Conservation (phyloP, 768 basidiomycete species). For the Mycena chlorophos region DNA sequence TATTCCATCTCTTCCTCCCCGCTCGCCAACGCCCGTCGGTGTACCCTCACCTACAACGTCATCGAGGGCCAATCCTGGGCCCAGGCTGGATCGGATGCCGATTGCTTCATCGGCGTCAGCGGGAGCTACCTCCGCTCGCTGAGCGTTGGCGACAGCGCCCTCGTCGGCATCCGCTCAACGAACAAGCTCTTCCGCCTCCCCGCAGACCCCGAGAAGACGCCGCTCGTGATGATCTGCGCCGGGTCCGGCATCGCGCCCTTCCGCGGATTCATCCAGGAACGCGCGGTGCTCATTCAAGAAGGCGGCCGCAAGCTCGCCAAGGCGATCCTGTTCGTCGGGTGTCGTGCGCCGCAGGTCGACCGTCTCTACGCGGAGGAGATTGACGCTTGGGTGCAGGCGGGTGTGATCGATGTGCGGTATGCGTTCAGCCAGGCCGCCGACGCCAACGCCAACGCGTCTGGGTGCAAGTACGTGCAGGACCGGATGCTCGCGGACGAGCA, state of each 20-base stretch:
- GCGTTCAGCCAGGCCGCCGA: neutral
- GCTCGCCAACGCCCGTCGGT: conserved; percentile 39
- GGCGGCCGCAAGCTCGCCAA: conserved; percentile 38
- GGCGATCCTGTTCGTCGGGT: conserved; percentile 48
- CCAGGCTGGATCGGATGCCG: conserved; percentile 21
- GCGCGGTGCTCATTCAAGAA: conserved; percentile 38
- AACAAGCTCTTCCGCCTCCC: conserved; percentile 42
- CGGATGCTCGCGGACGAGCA: neutral
- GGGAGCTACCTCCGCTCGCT: conserved; percentile 44
- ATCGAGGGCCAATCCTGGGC: conserved; percentile 37
- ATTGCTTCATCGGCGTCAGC: conserved; percentile 44
- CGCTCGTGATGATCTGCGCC: conserved; percentile 40
- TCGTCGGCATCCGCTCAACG: conserved; percentile 41
- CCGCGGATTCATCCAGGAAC: conserved; percentile 51
- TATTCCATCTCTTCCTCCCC: conserved; percentile 53
- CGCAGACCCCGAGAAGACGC: conserved; percentile 8
- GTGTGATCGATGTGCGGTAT: conserved; percentile 32
- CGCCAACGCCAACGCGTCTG: no score
- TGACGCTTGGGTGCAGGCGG: conserved; percentile 40
- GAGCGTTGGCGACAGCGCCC: conserved; percentile 39
- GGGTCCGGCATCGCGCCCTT: conserved; percentile 50
- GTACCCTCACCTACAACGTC: conserved; percentile 45
- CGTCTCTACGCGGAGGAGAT: conserved; percentile 45
- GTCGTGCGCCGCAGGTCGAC: conserved; percentile 41
- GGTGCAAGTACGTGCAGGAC: conserved; percentile 11